Conservation (phyloP, 352 stramenopile species). For the Pythium diclinum region DNA sequence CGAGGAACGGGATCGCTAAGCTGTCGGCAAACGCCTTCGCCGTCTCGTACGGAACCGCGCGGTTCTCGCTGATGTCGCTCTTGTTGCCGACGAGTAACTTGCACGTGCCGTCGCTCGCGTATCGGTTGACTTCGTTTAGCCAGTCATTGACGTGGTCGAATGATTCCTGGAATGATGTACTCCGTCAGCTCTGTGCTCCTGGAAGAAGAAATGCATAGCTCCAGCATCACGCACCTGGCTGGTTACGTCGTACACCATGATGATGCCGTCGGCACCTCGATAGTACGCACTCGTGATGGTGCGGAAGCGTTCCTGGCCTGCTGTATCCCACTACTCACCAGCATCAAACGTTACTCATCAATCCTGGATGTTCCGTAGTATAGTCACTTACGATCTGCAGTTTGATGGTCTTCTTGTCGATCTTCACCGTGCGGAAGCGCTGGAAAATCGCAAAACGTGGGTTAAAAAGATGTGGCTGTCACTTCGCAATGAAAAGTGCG, state of each 20-base stretch:
- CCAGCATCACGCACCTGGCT: constrained; percentile 61
- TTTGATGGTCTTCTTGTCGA: constrained; percentile 99
- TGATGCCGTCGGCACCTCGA: constrained; percentile 96
- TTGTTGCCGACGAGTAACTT: constrained; percentile 99
- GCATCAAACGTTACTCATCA: background rate
- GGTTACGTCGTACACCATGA: constrained; percentile 99
- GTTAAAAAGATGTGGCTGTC: constrained; percentile 5
- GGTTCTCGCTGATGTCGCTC: constrained; percentile 96
- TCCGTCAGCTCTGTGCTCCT: background rate
- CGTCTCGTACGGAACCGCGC: constrained; percentile 94
- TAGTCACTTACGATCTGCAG: constrained; percentile 92
- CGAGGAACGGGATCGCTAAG: constrained; percentile 97
- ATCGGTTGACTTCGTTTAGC: constrained; percentile 98
- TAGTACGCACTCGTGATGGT: constrained; percentile 99
- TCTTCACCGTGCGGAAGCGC: constrained; percentile 96
- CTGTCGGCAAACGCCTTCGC: constrained; percentile 97
- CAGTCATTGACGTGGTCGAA: constrained; percentile 99
- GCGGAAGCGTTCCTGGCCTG: constrained; percentile 98
- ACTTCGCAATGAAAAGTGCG: background rate
- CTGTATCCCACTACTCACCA: constrained; percentile 92
- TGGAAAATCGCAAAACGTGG: constrained; percentile 33
- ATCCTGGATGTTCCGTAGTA: too few species aligned
- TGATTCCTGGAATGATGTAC: constrained; percentile 80
- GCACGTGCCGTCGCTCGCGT: constrained; percentile 97
- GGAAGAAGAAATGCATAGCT: background rate